Base-by-base conservation (phyloP, 352 stramenopile genomes). In the Discostella stelligera region DNA sequence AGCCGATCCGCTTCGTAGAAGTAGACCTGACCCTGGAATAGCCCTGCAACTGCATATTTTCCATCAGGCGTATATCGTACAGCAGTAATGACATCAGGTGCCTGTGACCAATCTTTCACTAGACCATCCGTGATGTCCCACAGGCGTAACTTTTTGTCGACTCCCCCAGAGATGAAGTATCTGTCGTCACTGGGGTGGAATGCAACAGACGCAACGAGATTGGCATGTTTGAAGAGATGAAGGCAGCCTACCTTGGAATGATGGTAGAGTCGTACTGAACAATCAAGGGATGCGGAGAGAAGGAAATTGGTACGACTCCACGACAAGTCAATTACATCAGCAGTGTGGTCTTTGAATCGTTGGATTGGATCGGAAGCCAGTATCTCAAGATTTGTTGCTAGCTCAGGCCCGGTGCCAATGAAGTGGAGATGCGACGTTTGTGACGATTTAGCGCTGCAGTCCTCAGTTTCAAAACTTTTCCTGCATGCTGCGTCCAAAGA, bases 251-350 rank as follows among this genome's bases (percentile, higher is more conserved):
- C 44, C 48, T 87, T 85, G 20, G 70, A 75, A 60, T 82, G 48
- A 71, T 91, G 85, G 70, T 86, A 91, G 6, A 91, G 61, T 4
- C 85, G 71, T 5, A 90, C 85, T 21, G 85, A 86, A 65, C 75
- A 86, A 27, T 91, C 85, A 18, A 91, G 62, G 16, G 76, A 87
- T 44, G 83, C 85, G 0, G 80, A 81, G 18, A 91, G 53, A 9
- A 91, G 65, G 37, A 91, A 91, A 61, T 78, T 84, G 7, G 79
- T 83, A 61, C 81, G 80, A 39, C 74, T 86, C 84, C 84, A 90
- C 20, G 78, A 80, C 16, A 90, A 61, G 56, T 87, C 79, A 50
- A 90, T 86, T 20, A 90, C 80, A 78, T 84, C 73, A 27, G 82
- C 81, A 14, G 66, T 90, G 59, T 90, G 84, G 21, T 86, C 84